Evolutionary conservation across 1,284 basidiomycete genomes (phyloP).

Genomic region (Thelephora terrestris): DNA sequence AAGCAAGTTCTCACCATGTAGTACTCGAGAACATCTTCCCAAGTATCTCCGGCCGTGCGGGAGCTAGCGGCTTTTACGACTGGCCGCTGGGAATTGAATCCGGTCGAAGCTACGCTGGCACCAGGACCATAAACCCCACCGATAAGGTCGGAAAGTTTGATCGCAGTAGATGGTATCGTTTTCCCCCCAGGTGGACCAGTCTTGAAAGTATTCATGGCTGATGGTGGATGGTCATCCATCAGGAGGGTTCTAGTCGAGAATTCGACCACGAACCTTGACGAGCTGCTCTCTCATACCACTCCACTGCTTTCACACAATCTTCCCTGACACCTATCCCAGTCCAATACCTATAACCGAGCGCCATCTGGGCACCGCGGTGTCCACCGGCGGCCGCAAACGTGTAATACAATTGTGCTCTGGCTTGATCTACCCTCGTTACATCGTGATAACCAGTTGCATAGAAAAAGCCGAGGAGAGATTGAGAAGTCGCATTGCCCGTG

Average conservation of each 20-base stretch:
- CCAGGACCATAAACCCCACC: constrained; percentile 93
- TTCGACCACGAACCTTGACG: constrained; percentile 51
- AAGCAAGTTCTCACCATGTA: constrained; percentile 50
- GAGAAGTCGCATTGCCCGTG: constrained; percentile 76
- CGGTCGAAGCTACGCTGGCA: constrained; percentile 84
- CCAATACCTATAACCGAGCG: constrained; percentile 92
- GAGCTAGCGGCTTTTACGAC: constrained; percentile 80
- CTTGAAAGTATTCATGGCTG: constrained; percentile 66
- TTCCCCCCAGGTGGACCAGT: constrained; percentile 88
- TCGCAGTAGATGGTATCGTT: constrained; percentile 75
- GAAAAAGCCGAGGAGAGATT: constrained; percentile 80
- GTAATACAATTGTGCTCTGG: constrained; percentile 82
- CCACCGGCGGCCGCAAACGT: constrained; percentile 88
- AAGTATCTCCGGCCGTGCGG: constrained; percentile 79
- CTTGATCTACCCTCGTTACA: constrained; percentile 58
- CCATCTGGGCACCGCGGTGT: constrained; percentile 83
- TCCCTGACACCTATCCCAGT: constrained; percentile 88
- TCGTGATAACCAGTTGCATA: constrained; percentile 76
- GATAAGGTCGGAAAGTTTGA: constrained; percentile 79
- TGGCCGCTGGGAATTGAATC: constrained; percentile 56
- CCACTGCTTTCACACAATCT: constrained; percentile 70
- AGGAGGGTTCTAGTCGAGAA: neutral
- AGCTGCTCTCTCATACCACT: constrained; percentile 84
- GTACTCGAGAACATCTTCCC: constrained; percentile 88
- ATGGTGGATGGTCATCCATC: constrained; percentile 3